Conservation (phyloP, 2,329 filamentous ascomycete genomes). For the Hansfordia pulvinata region DNA sequence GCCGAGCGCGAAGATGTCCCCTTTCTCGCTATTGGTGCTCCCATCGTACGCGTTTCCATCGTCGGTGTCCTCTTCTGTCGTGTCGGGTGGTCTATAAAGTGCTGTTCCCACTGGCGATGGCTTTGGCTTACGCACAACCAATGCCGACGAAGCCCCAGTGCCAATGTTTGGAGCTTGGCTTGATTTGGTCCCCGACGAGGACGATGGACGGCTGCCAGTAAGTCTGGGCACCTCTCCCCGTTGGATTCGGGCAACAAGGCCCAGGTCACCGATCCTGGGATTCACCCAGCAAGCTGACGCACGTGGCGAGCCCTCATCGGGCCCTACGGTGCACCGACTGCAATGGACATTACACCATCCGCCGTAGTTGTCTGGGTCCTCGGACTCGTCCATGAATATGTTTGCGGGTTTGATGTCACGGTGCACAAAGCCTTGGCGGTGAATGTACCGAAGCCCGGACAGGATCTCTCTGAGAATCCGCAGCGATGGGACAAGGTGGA, state of each 20-base stretch:
- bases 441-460: slow-evolving; percentile 49
- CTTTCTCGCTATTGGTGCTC: too few species aligned
- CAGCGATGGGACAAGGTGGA: slow-evolving; percentile 44
- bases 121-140: too few species aligned
- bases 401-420: slow-evolving; percentile 56
- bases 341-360: slow-evolving; percentile 15
- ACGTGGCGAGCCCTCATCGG: background rate
- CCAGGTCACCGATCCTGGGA: slow-evolving; percentile 54
- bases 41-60: too few species aligned
- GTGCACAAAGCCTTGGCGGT: slow-evolving; percentile 45
- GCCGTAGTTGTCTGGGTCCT: slow-evolving; percentile 4
- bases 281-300: slow-evolving; percentile 31
- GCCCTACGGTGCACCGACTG: slow-evolving; percentile 6
- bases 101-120: too few species aligned
- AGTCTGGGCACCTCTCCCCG: slow-evolving; percentile 18
- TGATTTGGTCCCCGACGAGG: too few species aligned
- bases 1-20: slow-evolving; percentile 48
- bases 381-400: slow-evolving; percentile 39
- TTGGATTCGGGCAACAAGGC: slow-evolving; percentile 47
- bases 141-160: too few species aligned
- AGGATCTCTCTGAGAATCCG: slow-evolving; percentile 42
- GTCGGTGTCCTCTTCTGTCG: slow-evolving; percentile 13
- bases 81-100: too few species aligned
- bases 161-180: too few species aligned
- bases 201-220: too few species aligned